These are phyloP conservation scores for Anthracocystis walkeri DNA, from an alignment of 1,284 basidiomycete genomes.

Conservation along the genomic window DNA sequence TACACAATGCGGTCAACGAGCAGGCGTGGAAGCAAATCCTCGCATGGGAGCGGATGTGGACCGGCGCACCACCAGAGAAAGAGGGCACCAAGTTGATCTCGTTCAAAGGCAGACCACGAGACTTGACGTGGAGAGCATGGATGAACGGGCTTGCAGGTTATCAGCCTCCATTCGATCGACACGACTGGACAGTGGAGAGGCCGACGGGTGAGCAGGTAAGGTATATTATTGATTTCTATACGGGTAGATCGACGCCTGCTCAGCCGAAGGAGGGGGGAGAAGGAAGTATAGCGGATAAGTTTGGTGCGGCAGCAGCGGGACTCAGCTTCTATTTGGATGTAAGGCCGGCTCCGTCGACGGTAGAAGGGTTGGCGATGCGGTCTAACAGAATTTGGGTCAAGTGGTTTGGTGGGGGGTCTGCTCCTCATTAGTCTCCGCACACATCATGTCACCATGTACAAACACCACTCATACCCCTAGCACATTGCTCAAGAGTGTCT, in stretches of 20 bases:
- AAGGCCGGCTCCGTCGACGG: constrained; percentile 88
- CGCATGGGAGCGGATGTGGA: constrained; percentile 79
- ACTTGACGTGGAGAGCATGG: constrained; percentile 81
- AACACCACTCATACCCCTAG: neutral
- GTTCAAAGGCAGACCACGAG: constrained; percentile 75
- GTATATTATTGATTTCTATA: constrained; percentile 99
- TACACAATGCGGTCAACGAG: constrained; percentile 99
- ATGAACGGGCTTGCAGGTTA: constrained; percentile 90
- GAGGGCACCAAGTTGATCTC: constrained; percentile 81
- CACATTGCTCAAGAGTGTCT: neutral
- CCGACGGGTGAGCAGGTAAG: constrained; percentile 83
- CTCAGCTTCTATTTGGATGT: constrained; percentile 90
- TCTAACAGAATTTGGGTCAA: constrained; percentile 35
- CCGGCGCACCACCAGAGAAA: constrained; percentile 8
- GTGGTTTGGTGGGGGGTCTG: constrained; percentile 35
- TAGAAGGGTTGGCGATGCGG: constrained; percentile 87
- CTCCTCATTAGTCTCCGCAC: constrained; percentile 11
- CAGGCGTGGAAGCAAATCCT: constrained; percentile 91
- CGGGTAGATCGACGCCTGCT: constrained; percentile 73
- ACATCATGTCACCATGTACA: neutral
- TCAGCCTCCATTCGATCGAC: constrained; percentile 91
- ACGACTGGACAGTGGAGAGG: constrained; percentile 96
- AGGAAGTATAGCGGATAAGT: constrained; percentile 14
- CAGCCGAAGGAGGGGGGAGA: constrained; percentile 61
- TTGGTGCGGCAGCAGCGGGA: constrained; percentile 36